These are phyloP conservation scores for Lotus japonicus DNA, from an alignment of 306 rosid species.

Conservation along the genomic window DNA sequence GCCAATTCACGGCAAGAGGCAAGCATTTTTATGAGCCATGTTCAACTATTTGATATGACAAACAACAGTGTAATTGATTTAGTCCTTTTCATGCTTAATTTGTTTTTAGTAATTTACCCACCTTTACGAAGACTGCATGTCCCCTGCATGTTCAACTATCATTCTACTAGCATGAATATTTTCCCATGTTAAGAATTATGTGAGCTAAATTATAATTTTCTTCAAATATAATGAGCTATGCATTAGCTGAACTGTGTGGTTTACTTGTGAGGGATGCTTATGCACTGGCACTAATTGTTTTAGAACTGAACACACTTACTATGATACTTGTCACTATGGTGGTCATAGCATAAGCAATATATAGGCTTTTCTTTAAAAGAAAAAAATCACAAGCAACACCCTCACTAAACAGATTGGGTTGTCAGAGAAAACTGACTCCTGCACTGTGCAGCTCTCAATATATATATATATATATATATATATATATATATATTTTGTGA, in stretches of 20 bases:
- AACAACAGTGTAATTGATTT: conserved; percentile 11
- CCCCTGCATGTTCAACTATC: conserved; percentile 7
- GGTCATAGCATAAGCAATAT: not conserved
- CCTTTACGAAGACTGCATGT: conserved; percentile 3
- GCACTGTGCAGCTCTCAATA: not conserved
- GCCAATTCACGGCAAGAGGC: conserved; percentile 70
- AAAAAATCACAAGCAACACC: not conserved
- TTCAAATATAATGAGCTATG: not conserved
- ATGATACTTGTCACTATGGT: not conserved
- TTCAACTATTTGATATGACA: conserved; percentile 16
- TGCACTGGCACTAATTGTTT: not conserved
- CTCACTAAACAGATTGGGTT: not conserved
- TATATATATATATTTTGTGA: not conserved
- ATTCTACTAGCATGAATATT: not conserved
- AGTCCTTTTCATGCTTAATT: conserved; percentile 6
- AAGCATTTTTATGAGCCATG: conserved; percentile 30
- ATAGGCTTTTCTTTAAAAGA: not conserved
- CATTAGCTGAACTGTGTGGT: not conserved
- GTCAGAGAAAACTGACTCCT: not conserved
- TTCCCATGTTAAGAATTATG: not conserved
- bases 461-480: too few species aligned
- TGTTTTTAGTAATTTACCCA: conserved; percentile 2
- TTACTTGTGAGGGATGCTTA: not conserved
- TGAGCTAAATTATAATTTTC: not conserved
- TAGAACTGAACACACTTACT: not conserved